Percentiles rank a stretch among this genome's conserved stretches.
These are phyloP conservation scores for Aspergillus oerlinghausenensis DNA, from an alignment of 2,329 filamentous ascomycete genomes.

Conservation along the genomic window DNA sequence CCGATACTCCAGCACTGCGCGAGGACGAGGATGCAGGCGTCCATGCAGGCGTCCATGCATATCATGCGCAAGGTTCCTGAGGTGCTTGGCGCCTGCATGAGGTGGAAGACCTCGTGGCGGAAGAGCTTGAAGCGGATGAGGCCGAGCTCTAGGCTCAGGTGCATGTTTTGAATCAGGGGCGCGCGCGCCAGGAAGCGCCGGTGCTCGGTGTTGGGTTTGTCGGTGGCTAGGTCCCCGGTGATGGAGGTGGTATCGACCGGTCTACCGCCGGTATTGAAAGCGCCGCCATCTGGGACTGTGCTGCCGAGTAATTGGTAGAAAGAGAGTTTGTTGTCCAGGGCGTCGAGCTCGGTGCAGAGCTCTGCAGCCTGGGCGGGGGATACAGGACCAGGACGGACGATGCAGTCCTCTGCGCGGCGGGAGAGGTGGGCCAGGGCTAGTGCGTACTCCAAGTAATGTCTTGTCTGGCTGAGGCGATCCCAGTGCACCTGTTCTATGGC, in stretches of 20 bases:
- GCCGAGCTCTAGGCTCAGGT: neutral
- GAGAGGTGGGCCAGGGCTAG: neutral
- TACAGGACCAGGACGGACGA: neutral
- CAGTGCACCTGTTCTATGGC: neutral
- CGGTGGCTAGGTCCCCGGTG: neutral
- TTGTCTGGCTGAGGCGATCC: neutral
- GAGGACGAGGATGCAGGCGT: neutral
- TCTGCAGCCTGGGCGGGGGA: neutral
- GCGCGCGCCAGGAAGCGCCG: neutral
- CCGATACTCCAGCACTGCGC: neutral
- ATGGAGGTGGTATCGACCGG: neutral
- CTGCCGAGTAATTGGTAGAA: neutral
- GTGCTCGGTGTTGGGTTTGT: neutral
- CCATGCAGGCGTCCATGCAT: neutral
- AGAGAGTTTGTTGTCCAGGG: neutral
- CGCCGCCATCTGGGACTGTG: neutral
- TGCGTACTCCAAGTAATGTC: neutral
- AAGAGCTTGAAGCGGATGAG: neutral
- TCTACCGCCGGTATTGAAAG: neutral
- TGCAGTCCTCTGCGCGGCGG: neutral
- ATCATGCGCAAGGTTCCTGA: neutral
- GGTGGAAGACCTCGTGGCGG: neutral
- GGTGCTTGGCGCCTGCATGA: neutral
- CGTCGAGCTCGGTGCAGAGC: neutral
- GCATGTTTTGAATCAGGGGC: neutral